Percentiles rank a stretch among this genome's conserved stretches.
phyloP scores from a whole-genome alignment of 108 stramenopile genomes.

The Schizochytrium sp. region DNA sequence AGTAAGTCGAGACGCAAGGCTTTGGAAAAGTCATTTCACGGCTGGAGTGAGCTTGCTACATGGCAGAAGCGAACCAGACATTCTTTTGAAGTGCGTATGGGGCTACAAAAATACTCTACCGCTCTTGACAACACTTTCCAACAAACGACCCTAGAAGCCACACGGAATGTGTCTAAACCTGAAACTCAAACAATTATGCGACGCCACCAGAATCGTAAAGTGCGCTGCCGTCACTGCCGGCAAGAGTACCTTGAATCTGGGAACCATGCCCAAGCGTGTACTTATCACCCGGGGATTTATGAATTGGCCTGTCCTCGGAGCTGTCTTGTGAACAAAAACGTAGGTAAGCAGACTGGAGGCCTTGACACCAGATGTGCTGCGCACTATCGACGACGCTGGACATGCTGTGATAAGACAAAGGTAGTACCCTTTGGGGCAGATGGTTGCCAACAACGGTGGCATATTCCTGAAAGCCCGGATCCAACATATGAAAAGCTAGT shows the following conservation, averaged over 20 bases:
- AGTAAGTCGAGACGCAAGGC: not conserved
- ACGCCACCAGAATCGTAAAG: slow-evolving; percentile 8
- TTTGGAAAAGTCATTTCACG: not conserved
- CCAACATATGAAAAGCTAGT: not conserved
- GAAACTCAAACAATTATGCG: slow-evolving; percentile 11
- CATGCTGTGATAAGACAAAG: slow-evolving; percentile 54
- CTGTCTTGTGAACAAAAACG: not conserved
- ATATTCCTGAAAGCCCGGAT: not conserved
- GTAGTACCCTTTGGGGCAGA: slow-evolving; percentile 30
- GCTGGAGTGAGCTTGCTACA: slow-evolving; percentile 8
- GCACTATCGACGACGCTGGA: slow-evolving; percentile 28
- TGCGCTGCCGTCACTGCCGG: slow-evolving; percentile 23
- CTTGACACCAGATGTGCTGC: slow-evolving; percentile 41
- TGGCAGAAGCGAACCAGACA: slow-evolving; percentile 40
- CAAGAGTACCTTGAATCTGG: not conserved
- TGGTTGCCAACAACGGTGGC: slow-evolving; percentile 40
- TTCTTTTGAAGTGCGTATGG: not conserved
- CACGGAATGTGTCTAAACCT: not conserved
- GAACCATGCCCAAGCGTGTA: slow-evolving; percentile 50
- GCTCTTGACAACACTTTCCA: not conserved
- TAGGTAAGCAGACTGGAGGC: not conserved
- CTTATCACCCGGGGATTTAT: slow-evolving; percentile 34
- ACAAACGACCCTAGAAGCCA: not conserved
- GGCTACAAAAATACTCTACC: not conserved
- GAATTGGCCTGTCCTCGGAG: not conserved